A percentile compares a stretch with the other conserved stretches of the same genome.
These are phyloP conservation scores for Neoboletus brunneissimus DNA, from an alignment of 768 basidiomycete genomes.

Conservation along the genomic window DNA sequence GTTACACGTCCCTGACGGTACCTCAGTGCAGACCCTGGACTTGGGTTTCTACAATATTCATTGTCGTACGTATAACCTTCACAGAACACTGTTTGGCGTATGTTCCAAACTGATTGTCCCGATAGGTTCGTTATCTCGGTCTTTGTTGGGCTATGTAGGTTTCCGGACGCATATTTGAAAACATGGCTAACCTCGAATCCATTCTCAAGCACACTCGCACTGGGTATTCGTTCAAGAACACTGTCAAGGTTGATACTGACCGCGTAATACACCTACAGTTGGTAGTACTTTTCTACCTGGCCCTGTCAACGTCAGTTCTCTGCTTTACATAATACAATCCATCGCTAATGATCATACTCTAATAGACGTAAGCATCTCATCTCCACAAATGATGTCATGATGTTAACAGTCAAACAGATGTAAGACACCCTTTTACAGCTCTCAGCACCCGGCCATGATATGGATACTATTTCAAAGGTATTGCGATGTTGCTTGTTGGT, in stretches of 20 bases:
- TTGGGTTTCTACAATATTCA: constrained; percentile 13
- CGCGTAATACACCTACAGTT: not conserved
- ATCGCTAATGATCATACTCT: not conserved
- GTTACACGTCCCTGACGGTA: not conserved
- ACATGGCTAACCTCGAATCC: not conserved
- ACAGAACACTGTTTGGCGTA: not conserved
- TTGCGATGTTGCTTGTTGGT: not conserved
- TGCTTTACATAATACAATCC: not conserved
- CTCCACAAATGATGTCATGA: not conserved
- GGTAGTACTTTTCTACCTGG: constrained; percentile 7
- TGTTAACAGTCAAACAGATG: constrained; percentile 1
- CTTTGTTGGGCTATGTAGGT: constrained; percentile 12
- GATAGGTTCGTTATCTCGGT: constrained; percentile 17
- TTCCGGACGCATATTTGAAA: no score
- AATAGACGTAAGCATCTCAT: constrained; percentile 5
- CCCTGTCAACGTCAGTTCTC: constrained; percentile 1
- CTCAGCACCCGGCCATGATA: not conserved
- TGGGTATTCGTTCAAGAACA: not conserved
- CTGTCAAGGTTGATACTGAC: not conserved
- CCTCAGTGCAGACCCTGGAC: constrained; percentile 11
- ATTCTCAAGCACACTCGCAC: not conserved
- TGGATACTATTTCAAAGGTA: not conserved
- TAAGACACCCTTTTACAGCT: not conserved
- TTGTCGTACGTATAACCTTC: constrained; percentile 8
- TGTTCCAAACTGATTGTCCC: not conserved